Base-by-base conservation (phyloP, 2,329 filamentous ascomycete genomes). In the Blastomyces silverae region DNA sequence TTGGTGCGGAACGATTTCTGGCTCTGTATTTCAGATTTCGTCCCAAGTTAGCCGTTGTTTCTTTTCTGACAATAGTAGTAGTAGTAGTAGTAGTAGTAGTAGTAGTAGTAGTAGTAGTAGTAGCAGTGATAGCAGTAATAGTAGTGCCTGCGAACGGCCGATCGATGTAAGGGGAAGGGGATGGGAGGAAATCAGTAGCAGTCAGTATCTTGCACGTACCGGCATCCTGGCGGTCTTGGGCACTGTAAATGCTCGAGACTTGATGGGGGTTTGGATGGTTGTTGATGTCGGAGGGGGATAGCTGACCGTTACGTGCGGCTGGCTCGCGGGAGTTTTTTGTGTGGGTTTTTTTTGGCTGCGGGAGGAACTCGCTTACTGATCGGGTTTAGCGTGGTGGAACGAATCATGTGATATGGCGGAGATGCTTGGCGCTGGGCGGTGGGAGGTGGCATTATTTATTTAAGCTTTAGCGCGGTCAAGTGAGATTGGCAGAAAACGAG, bases 1-100 rank as follows among this genome's bases (percentile, higher is more conserved):
- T 99, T 99, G 84, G 92, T 97, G 82, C 92, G 90, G 92, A 99
- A 99, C 81, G 92, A 91, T 89, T 99, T 99, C 86, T 99, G 92
- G 89, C 89, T 93, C 93, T 97, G 81, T 79, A 67, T 37, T 58
- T 58, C 55, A 62, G 22, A 37, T 31, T 31, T 61, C 42, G n/a
- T 34, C 17, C 3, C 11, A 63, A 61, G 60, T 65, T 61, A 50
- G 59, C 58, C 48, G 58, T 61, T 25, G 13, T 50, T 62, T 15
- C 28, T 7, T 39, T 50, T 46, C 55, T 42, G n/a, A 22, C 13
- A 17, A 8, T 37, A 37, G 34, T 8, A 37, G 34, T 37, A 5
- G 31, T 34, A 34, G 31, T 34, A 3, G 31, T 7, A 3, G 31
- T 28, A 3, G 28, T 28, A 2, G 13, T 42, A 34, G 28, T 13